phyloP scores from a whole-genome alignment of 2,329 filamentous ascomycete genomes.

The Stemphylium lycopersici region DNA sequence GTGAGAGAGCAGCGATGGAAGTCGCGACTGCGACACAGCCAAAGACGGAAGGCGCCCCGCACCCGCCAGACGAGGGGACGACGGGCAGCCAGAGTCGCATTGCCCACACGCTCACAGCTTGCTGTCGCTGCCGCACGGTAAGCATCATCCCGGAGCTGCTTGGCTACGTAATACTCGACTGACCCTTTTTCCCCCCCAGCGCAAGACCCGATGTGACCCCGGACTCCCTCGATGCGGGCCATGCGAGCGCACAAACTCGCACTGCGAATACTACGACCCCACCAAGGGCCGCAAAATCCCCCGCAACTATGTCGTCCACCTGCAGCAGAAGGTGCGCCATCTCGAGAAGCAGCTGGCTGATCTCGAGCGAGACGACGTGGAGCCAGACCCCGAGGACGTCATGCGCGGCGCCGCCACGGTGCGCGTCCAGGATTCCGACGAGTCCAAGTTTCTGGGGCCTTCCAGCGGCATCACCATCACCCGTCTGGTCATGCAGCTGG shows the following conservation, averaged over 20 bases:
- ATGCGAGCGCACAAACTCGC: conserved; percentile 88
- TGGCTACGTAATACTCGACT: conserved; percentile 11
- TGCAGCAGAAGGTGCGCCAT: conserved; percentile 83
- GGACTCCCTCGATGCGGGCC: conserved; percentile 88
- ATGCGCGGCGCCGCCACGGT: conserved; percentile 86
- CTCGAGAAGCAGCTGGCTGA: conserved; percentile 82
- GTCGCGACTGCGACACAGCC: conserved; percentile 25
- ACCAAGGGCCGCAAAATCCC: conserved; percentile 84
- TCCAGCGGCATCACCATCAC: conserved; percentile 97
- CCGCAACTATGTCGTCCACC: conserved; percentile 87
- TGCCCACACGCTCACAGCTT: conserved; percentile 80
- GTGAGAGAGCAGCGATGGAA: conserved; percentile 28
- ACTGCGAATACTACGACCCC: conserved; percentile 95
- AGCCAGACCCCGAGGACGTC: conserved; percentile 79
- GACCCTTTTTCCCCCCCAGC: conserved; percentile 60
- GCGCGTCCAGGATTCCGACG: conserved; percentile 81
- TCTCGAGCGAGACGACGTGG: conserved; percentile 74
- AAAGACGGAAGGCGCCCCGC: conserved; percentile 29
- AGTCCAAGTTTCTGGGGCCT: conserved; percentile 87
- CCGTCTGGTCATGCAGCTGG: conserved; percentile 92
- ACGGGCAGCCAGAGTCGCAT: conserved; percentile 59
- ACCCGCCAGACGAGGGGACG: conserved; percentile 27
- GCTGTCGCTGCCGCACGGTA: conserved; percentile 80
- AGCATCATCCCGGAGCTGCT: conserved; percentile 25
- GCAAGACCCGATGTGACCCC: conserved; percentile 95